These are phyloP conservation scores for Datura wrightii DNA, from an alignment of 257 asterid genomes.

Conservation along the genomic window DNA sequence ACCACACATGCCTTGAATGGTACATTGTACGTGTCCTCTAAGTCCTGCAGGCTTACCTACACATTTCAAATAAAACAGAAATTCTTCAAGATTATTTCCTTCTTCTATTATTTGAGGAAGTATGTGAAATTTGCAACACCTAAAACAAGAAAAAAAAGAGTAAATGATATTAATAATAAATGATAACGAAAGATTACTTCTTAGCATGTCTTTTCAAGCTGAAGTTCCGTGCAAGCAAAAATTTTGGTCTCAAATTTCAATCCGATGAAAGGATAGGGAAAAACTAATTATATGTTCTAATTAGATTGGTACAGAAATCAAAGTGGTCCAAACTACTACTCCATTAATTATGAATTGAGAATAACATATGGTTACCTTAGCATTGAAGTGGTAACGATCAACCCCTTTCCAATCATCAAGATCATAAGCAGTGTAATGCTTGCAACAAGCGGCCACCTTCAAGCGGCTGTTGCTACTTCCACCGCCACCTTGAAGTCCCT, in stretches of 20 bases:
- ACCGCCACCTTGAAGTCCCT: slow-evolving; percentile 68
- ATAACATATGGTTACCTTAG: slow-evolving; percentile 54
- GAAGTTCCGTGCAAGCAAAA: slow-evolving; percentile 46
- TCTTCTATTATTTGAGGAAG: not conserved
- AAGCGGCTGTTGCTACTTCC: slow-evolving; percentile 44
- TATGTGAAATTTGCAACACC: not conserved
- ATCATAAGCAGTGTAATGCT: slow-evolving; percentile 91
- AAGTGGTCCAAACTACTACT: not conserved
- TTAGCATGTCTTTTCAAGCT: slow-evolving; percentile 8
- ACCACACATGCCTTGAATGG: slow-evolving; percentile 90
- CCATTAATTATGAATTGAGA: not conserved
- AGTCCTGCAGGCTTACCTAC: slow-evolving; percentile 84
- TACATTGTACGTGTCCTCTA: slow-evolving; percentile 91
- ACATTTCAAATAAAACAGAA: not conserved
- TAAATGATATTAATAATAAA: not conserved
- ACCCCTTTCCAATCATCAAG: slow-evolving; percentile 78
- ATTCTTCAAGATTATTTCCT: not conserved
- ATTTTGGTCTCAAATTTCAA: not conserved
- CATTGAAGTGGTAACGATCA: slow-evolving; percentile 79
- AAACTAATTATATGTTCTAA: not conserved
- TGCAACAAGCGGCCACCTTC: slow-evolving; percentile 91
- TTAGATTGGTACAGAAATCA: not conserved
- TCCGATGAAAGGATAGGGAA: not conserved
- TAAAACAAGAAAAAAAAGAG: not conserved
- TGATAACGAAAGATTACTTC: not conserved